phyloP scores from a whole-genome alignment of 1,284 basidiomycete species.

The Ceratorhiza oryzae-sativae region DNA sequence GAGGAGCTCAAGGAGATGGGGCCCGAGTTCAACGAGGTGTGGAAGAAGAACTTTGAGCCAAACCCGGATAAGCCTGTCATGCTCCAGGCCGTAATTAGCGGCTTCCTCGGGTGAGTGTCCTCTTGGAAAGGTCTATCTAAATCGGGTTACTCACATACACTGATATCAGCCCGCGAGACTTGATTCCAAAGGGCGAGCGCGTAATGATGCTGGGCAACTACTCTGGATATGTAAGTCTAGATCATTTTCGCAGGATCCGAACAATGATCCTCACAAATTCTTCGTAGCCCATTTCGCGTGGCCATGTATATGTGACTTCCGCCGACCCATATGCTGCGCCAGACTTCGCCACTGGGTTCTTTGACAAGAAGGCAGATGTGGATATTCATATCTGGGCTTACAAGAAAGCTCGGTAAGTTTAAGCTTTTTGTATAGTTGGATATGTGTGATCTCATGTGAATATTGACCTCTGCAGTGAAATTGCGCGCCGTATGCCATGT shows the following conservation, averaged over 20 bases:
- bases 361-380: constrained; percentile 21
- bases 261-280: background rate
- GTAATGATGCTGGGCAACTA: constrained; percentile 32
- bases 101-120: constrained; percentile 22
- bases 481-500: constrained; percentile 50
- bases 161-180: constrained; percentile 16
- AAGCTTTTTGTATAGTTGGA: too few relatives aligned
- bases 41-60: constrained; percentile 26
- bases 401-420: constrained; percentile 31
- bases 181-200: constrained; percentile 22
- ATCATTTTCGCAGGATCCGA: background rate
- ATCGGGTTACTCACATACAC: background rate
- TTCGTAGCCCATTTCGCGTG: constrained; percentile 23
- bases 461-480: constrained; percentile 46
- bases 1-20: constrained; percentile 29
- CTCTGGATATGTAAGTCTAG: constrained; percentile 24
- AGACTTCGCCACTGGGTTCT: constrained; percentile 31
- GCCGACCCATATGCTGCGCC: constrained; percentile 29
- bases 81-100: constrained; percentile 27
- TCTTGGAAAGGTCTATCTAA: too few relatives aligned
- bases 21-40: constrained; percentile 8
- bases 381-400: constrained; percentile 37
- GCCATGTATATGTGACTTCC: constrained; percentile 33
- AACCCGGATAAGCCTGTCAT: constrained; percentile 37
- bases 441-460: background rate